phyloP scores from a whole-genome alignment of 202 grass and related monocot genomes.

The Carex sylvatica region DNA sequence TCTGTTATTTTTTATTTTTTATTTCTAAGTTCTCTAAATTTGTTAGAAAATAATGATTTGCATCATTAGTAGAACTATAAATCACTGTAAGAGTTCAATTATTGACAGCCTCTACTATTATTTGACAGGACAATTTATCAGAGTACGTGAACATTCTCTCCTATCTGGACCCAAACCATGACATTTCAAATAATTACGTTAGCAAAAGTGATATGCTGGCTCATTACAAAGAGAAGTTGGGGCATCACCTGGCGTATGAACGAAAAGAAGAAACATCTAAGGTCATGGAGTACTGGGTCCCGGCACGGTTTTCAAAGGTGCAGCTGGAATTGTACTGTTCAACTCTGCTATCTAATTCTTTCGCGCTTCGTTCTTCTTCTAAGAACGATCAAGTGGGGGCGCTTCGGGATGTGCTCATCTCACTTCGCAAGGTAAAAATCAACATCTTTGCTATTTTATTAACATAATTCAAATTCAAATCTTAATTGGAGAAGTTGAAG shows the following conservation, averaged over 20 bases:
- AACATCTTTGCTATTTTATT: conserved; percentile 15
- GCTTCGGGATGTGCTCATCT: conserved; percentile 71
- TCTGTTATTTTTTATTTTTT: neutral
- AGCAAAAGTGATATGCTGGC: conserved; percentile 33
- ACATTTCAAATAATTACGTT: conserved; percentile 6
- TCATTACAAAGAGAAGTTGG: conserved; percentile 59
- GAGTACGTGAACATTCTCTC: no score
- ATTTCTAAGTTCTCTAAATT: neutral
- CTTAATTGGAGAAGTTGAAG: neutral
- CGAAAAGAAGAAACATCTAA: conserved; percentile 68
- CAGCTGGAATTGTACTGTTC: conserved; percentile 84
- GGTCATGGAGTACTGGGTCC: conserved; percentile 84
- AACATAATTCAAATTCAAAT: neutral
- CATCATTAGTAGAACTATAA: neutral
- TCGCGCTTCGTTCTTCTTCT: conserved; percentile 67
- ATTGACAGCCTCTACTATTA: neutral
- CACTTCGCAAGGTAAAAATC: conserved; percentile 67
- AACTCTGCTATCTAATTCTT: conserved; percentile 67
- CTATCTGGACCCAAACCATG: conserved; percentile 28
- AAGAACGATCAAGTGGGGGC: conserved; percentile 74
- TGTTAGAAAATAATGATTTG: neutral
- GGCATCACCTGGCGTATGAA: conserved; percentile 52
- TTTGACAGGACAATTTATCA: no score
- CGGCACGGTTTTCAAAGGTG: conserved; percentile 61
- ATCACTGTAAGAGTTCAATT: neutral